Evolutionary conservation across 306 rosid species (phyloP).

Genomic region (Pyrus communis): DNA sequence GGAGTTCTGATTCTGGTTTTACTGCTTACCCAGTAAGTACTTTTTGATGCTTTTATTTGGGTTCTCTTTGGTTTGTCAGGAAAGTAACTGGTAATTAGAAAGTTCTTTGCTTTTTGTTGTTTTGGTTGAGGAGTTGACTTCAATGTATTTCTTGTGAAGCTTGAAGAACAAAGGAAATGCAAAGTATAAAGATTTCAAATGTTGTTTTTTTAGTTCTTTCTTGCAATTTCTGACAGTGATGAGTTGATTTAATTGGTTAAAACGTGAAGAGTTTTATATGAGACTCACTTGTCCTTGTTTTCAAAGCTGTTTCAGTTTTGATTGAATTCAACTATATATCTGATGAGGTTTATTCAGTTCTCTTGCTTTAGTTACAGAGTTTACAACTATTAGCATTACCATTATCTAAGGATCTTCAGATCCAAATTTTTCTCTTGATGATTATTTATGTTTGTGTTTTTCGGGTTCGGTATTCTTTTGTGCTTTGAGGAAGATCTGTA

Average conservation of each 20-base stretch:
- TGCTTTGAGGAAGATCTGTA: background rate
- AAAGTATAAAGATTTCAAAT: background rate
- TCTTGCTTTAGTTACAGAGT: background rate
- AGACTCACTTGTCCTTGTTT: background rate
- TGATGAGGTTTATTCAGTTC: background rate
- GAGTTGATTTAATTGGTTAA: background rate
- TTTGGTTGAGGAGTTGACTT: background rate
- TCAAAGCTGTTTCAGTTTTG: background rate
- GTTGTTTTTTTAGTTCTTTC: background rate
- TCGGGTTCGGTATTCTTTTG: background rate
- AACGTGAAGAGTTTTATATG: background rate
- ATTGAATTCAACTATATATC: background rate
- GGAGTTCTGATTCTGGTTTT: conserved; percentile 7
- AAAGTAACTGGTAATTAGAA: background rate
- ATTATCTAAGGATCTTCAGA: background rate
- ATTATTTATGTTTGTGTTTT: background rate
- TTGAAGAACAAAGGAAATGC: background rate
- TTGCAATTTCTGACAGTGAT: background rate
- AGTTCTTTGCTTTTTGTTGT: background rate
- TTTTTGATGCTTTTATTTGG: conserved; percentile 16
- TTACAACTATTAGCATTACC: background rate
- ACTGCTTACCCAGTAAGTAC: conserved; percentile 12
- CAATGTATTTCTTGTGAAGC: background rate
- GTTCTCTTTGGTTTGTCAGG: conserved; percentile 6
- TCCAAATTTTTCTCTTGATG: background rate